These are phyloP conservation scores for Calocera cornea DNA, from an alignment of 768 basidiomycete species.

Conservation along the genomic window DNA sequence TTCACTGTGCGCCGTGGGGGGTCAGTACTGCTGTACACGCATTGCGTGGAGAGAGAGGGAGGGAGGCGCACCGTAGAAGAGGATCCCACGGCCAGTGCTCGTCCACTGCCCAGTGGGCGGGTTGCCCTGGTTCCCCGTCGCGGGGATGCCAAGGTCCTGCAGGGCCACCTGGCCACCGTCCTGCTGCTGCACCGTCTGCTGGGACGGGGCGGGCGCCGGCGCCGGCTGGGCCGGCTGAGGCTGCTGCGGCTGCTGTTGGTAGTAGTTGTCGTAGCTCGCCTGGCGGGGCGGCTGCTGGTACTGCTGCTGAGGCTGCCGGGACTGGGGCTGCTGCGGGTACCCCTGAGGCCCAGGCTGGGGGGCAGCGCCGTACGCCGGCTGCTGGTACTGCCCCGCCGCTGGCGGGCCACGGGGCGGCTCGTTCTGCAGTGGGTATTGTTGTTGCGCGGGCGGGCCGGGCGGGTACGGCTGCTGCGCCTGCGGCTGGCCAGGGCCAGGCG, in stretches of 20 bases:
- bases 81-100: constrained; percentile 65
- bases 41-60: neutral
- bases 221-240: constrained; percentile 9
- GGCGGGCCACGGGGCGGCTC: neutral
- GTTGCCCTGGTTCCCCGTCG: neutral
- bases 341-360: neutral
- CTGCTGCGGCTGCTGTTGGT: constrained; percentile 20
- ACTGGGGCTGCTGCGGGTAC: constrained; percentile 24
- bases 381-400: constrained; percentile 21
- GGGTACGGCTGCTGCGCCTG: constrained; percentile 16
- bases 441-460: neutral
- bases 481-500: constrained; percentile 13
- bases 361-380: constrained; percentile 20
- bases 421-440: neutral
- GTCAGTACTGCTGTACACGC: constrained; percentile 11
- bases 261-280: constrained; percentile 23
- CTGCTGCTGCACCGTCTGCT: constrained; percentile 17
- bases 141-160: neutral
- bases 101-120: constrained; percentile 61
- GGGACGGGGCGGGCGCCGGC: constrained; percentile 26
- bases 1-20: constrained; percentile 49
- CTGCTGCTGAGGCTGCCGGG: constrained; percentile 10
- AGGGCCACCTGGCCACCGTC: neutral
- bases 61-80: constrained; percentile 71
- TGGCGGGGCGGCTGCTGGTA: constrained; percentile 14